A percentile compares a stretch with the other conserved stretches of the same genome.
Conservation (phyloP, 2,329 filamentous ascomycete species). For the Colletotrichum chrysophilum region DNA sequence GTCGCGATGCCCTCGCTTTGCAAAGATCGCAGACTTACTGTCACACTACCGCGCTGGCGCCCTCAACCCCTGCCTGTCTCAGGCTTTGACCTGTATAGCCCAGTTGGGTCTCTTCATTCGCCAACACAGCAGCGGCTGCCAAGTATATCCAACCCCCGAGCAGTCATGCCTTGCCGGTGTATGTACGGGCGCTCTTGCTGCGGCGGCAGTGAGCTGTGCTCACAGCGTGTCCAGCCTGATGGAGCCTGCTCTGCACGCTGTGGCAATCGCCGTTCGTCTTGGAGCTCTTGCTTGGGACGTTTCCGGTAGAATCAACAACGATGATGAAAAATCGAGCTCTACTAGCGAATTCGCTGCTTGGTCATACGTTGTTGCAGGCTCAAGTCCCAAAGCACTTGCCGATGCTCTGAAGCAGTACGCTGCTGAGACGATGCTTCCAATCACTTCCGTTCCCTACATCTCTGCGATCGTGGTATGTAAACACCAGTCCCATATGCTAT, state of each 20-base stretch:
- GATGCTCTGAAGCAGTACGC: neutral
- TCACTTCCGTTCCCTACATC: neutral
- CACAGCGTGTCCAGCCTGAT: neutral
- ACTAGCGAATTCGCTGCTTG: neutral
- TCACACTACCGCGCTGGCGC: neutral
- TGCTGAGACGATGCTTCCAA: neutral
- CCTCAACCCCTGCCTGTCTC: neutral
- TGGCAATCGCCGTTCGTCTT: neutral
- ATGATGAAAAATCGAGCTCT: neutral
- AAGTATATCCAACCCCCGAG: neutral
- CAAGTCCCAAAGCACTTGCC: neutral
- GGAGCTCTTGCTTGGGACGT: neutral
- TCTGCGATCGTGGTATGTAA: neutral
- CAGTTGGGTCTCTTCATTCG: slow-evolving; percentile 11
- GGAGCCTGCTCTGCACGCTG: neutral
- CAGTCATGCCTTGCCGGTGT: neutral
- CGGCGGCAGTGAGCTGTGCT: neutral
- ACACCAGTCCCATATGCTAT: neutral
- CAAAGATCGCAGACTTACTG: neutral
- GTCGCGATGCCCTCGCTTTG: neutral
- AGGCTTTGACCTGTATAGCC: neutral
- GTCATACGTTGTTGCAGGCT: neutral
- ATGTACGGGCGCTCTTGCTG: neutral
- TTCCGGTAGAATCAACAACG: neutral
- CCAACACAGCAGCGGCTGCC: neutral